Percentiles rank a stretch among this genome's conserved stretches.
These are phyloP conservation scores for Lasiodiplodia theobromae DNA, from an alignment of 2,329 filamentous ascomycete species.

Conservation along the genomic window DNA sequence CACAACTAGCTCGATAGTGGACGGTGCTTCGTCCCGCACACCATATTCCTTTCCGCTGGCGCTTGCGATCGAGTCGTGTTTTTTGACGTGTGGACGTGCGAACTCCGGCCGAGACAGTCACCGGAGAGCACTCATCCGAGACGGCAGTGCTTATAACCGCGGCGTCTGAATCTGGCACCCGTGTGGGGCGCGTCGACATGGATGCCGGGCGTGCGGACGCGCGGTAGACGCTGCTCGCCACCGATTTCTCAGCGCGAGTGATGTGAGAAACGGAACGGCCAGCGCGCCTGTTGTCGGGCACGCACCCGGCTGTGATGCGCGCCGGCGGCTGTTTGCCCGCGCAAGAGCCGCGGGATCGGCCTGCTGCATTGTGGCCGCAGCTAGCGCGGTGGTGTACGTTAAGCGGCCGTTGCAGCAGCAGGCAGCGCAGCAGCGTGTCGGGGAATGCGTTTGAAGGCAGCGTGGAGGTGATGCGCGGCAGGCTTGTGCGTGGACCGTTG, in stretches of 20 bases:
- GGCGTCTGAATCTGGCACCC: neutral
- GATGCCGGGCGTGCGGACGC: constrained; percentile 16
- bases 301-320: neutral
- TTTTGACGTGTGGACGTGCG: constrained; percentile 12
- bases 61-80: constrained; percentile 17
- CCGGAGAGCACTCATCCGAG: constrained; percentile 19
- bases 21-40: constrained; percentile 14
- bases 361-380: neutral
- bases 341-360: neutral
- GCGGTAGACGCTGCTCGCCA: constrained; percentile 24
- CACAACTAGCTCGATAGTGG: constrained; percentile 16
- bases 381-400: constrained; percentile 1
- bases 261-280: neutral
- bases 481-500: constrained; percentile 2
- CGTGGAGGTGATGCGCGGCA: constrained; percentile 18
- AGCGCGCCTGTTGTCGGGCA: neutral
- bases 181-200: constrained; percentile 10
- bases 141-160: constrained; percentile 4
- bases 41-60: neutral
- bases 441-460: constrained; percentile 17
- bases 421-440: constrained; percentile 7
- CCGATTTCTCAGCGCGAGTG: constrained; percentile 4
- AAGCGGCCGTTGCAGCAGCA: constrained; percentile 6
- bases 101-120: constrained; percentile 21
- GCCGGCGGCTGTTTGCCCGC: constrained; percentile 1